These are phyloP conservation scores for Apiospora phragmitis DNA, from an alignment of 2,329 filamentous ascomycete species.

Conservation along the genomic window DNA sequence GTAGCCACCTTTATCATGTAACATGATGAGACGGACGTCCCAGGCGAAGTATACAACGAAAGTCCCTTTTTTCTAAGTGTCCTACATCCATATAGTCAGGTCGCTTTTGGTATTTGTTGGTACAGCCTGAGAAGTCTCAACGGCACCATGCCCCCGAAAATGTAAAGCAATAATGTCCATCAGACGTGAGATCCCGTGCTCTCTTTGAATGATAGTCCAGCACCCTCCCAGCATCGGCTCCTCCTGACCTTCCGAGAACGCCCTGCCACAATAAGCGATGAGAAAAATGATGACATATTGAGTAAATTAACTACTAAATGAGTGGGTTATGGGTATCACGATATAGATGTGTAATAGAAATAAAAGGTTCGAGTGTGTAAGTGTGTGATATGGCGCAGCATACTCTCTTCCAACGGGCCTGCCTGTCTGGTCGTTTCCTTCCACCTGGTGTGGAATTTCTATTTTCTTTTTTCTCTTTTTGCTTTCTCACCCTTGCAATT, in stretches of 20 bases:
- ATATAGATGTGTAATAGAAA: neutral
- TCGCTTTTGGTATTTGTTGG: neutral
- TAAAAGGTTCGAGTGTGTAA: neutral
- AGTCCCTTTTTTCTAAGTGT: neutral
- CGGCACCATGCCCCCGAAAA: neutral
- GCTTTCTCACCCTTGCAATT: neutral
- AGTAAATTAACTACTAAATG: neutral
- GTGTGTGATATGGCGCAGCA: neutral
- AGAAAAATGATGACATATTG: neutral
- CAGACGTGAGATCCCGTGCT: neutral
- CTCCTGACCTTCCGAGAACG: neutral
- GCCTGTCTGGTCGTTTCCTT: neutral
- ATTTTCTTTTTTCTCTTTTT: neutral
- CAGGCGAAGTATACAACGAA: neutral
- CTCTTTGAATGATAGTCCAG: neutral
- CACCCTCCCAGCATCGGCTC: neutral
- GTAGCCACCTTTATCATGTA: neutral
- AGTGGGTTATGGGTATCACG: neutral
- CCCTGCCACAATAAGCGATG: neutral
- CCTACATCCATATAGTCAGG: neutral
- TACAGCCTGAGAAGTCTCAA: neutral
- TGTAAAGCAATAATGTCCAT: neutral
- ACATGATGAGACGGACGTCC: neutral
- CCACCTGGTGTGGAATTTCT: neutral
- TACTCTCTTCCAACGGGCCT: neutral